Base-by-base conservation (phyloP, 371 early-diverging fungal species). In the Dichotomocladium elegans region DNA sequence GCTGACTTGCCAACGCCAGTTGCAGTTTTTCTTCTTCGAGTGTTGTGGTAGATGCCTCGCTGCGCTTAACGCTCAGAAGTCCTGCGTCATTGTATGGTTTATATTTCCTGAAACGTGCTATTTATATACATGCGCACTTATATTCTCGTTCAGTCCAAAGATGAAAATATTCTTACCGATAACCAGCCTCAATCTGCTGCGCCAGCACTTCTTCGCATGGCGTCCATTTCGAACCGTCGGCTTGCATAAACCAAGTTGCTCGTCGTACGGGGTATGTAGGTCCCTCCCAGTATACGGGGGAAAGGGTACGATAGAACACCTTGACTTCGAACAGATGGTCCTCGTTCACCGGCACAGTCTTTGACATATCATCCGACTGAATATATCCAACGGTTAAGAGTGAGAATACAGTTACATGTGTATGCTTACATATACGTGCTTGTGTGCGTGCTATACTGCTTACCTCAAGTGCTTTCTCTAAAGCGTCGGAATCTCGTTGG, bases 271-370 rank as follows among this genome's bases (percentile, higher is more conserved):
- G 92, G 60, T 82, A 91, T 7, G 76, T 78, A 2, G 90, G 82
- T 0, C 94, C 94, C 33, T 80, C 72, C 94, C 94, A 92, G 53
- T 89, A 93, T 14, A 93, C 82, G 14, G 90, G 89, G 47, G 72
- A 79, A 30, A 88, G 78, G 42, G 81, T 87, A 59, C 80, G 72
- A 48, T 83, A 80, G 15, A 76, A 66, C 15, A 91, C 82, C 60
- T 90, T 81, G 21, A 88, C 91, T 60, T 91, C 88, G 65, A 82
- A 89, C 43, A 93, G 71, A 47, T 85, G 71, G 57, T 91, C 90
- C 54, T 92, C 90, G 51, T 80, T 83, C n/a, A 80, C 81, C 43
- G 80, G 70, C 9, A 84, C 73, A 27, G 60, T 63, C 4, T 61
- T 61, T 41, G 57, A 47, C 7, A 62, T 62, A 40, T 68, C 74